A percentile compares a stretch with the other conserved stretches of the same genome.
Evolutionary conservation across 139 green algal species (phyloP).

Genomic region (Parachlorella kessleri): DNA sequence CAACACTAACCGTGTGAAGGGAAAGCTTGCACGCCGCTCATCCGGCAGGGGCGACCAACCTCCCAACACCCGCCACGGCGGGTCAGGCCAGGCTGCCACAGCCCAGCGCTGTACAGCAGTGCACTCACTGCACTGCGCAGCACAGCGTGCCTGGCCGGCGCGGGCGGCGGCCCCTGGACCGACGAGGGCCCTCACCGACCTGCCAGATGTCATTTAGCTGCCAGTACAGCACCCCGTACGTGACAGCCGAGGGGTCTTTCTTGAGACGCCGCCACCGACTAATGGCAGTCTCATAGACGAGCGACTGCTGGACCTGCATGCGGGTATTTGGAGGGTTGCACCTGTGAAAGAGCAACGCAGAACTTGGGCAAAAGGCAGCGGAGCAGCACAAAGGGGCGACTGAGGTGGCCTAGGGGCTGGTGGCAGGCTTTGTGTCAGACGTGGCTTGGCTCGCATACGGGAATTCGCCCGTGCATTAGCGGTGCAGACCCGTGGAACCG

Average conservation of each 20-base stretch:
- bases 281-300: conserved; percentile 71
- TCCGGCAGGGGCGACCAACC: no score
- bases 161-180: not conserved
- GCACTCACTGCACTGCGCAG: not conserved
- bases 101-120: not conserved
- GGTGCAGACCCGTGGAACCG: no score
- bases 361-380: no score
- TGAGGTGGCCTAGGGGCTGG: no score
- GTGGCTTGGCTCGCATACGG: no score
- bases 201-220: conserved; percentile 86
- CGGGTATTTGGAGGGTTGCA: no score
- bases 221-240: conserved; percentile 85
- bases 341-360: no score
- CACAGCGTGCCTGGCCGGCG: not conserved
- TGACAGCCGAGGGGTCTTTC: conserved; percentile 48
- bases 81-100: not conserved
- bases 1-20: not conserved
- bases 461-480: no score
- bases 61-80: no score
- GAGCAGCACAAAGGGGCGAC: no score
- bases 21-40: no score
- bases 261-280: conserved; percentile 64
- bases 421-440: no score
- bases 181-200: conserved; percentile 9
- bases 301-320: conserved; percentile 68